These are phyloP conservation scores for Apophysomyces elegans DNA, from an alignment of 371 early-diverging fungal genomes.

Conservation along the genomic window DNA sequence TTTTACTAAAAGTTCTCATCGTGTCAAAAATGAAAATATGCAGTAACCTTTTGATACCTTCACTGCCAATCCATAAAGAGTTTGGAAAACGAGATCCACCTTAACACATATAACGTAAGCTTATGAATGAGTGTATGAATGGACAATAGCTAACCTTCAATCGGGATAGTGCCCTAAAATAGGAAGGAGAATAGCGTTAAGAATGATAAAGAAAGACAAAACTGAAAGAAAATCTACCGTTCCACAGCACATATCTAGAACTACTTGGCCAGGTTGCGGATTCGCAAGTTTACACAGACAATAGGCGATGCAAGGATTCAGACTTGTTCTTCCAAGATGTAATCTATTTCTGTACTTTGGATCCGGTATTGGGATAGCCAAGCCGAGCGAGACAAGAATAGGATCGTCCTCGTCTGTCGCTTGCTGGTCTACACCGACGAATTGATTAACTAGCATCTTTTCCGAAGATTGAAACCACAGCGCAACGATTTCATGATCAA, in stretches of 20 bases:
- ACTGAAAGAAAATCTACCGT: slow-evolving; percentile 17
- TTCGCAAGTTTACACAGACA: slow-evolving; percentile 37
- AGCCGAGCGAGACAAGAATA: slow-evolving; percentile 27
- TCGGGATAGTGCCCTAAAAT: slow-evolving; percentile 30
- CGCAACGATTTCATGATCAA: slow-evolving; percentile 35
- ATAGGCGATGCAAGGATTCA: slow-evolving; percentile 49
- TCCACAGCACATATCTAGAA: slow-evolving; percentile 55
- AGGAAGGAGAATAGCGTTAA: too few species aligned
- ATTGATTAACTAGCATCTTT: background rate
- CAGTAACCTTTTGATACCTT: slow-evolving; percentile 27
- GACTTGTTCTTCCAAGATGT: slow-evolving; percentile 41
- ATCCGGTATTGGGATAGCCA: slow-evolving; percentile 31
- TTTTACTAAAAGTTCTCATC: slow-evolving; percentile 25
- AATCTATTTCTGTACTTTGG: slow-evolving; percentile 40
- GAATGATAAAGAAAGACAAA: too few species aligned
- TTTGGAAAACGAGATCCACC: slow-evolving; percentile 40
- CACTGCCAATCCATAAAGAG: slow-evolving; percentile 48
- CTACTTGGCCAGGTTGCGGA: slow-evolving; percentile 42
- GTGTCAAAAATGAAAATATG: background rate
- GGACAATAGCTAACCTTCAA: slow-evolving; percentile 28
- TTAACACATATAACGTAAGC: background rate
- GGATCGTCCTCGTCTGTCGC: slow-evolving; percentile 8
- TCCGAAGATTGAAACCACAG: slow-evolving; percentile 26
- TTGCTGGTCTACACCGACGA: background rate
- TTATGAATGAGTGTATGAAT: slow-evolving; percentile 10